Conservation (phyloP, 345 rosid genomes). For the Salix suchowensis region DNA sequence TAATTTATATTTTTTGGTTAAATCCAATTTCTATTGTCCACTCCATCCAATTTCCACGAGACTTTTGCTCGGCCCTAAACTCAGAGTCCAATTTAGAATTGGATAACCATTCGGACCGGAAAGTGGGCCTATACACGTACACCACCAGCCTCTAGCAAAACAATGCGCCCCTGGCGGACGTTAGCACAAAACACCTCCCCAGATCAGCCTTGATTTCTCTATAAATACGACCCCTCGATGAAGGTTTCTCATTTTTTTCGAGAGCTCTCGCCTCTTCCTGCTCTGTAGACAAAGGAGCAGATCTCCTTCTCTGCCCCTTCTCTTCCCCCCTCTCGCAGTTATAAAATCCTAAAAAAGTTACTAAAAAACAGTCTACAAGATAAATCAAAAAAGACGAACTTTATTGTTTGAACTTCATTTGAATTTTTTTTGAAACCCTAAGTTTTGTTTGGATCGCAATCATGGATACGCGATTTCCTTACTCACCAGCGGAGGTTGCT, state of each 20-base stretch:
- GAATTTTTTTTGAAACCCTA: constrained; percentile 6
- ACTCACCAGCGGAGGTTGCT: constrained; percentile 91
- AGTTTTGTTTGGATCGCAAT: background rate
- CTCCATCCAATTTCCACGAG: no score
- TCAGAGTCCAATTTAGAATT: no score
- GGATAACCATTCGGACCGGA: no score
- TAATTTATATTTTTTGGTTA: no score
- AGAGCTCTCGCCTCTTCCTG: background rate
- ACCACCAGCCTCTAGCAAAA: no score
- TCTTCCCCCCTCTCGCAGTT: background rate
- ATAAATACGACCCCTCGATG: background rate
- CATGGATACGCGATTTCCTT: constrained; percentile 66
- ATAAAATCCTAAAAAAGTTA: background rate
- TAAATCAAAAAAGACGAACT: background rate
- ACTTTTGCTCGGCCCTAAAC: no score
- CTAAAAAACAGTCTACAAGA: background rate
- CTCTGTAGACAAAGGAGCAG: background rate
- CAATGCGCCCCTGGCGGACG: background rate
- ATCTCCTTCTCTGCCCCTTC: background rate
- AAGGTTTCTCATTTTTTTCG: fast-evolving
- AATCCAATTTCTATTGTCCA: no score
- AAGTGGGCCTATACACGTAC: no score
- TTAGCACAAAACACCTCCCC: background rate
- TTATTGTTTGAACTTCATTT: background rate
- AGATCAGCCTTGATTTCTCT: constrained; percentile 1